Base-by-base conservation (phyloP, 2,329 filamentous ascomycete genomes). In the Colletotrichum sp. region DNA sequence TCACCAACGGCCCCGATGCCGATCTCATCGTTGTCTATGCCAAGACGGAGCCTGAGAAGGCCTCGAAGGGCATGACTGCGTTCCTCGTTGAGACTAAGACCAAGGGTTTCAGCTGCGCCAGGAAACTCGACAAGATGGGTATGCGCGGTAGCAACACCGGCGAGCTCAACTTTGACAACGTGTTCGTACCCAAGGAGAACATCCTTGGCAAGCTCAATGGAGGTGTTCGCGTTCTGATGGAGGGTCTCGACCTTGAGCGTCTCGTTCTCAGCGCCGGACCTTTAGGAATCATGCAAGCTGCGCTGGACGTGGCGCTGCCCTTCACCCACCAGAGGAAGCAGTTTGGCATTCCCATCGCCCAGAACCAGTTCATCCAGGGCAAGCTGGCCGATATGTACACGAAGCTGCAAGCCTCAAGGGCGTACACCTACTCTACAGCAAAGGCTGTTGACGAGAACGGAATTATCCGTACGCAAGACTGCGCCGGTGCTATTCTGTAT, bases 91-190 rank as follows among this genome's bases (percentile, higher is more conserved):
- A 98, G 79, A 92, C 90, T 5, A 81, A 84, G 12, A 88, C 90
- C 43, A 86, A 92, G 48, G 96, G 97, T 59, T 99, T 98, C 88
- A 94, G 92, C 78, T 96, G 95, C 80, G 93, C 95, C 8, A 91
- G 95, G 77, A 99, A 99, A 86, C 92, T 99, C 21, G 96, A 99
- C 89, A 99, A 99, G 87, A 94, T 99, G 85, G 97, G 97, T 79
- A 99, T 99, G 97, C 92, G 97, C 73, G 97, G 97, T 75, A 97
- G 94, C 79, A 98, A 98, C 86, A 99, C 97, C 0, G 97, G 97
- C 80, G 97, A 99, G 85, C 91, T 99, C 28, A 91, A 96, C 72
- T 98, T 99, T 79, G 96, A 98, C 77, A 90, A 93, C 79, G 95
- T 98, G 74, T 98, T 98, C 82, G 95, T 99, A 8, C 96, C 97